These are phyloP conservation scores for Metschnikowia sp. DNA, from an alignment of 805 yeast species.

Conservation along the genomic window DNA sequence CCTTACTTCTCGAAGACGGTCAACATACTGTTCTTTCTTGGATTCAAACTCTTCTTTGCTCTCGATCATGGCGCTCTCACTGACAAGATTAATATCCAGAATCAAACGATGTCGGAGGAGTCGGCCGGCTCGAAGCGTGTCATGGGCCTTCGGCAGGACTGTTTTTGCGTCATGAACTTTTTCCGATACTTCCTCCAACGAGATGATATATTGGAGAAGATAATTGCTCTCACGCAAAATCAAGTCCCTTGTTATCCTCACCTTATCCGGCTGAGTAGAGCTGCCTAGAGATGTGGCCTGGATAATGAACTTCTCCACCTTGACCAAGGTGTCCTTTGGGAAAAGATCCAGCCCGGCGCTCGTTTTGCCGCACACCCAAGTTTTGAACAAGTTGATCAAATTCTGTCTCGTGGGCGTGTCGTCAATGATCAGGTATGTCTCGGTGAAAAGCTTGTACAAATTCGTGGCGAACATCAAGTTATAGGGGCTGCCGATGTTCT, in stretches of 20 bases:
- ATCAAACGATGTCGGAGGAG: constrained; percentile 28
- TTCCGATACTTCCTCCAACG: constrained; percentile 26
- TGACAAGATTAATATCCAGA: constrained; percentile 28
- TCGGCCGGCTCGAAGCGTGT: constrained; percentile 13
- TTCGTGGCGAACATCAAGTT: constrained; percentile 34
- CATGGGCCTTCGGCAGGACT: constrained; percentile 5
- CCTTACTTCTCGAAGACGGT: constrained; percentile 21
- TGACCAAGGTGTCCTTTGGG: constrained; percentile 25
- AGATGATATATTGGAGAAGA: constrained; percentile 34
- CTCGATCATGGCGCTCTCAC: constrained; percentile 27
- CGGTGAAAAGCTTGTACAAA: constrained; percentile 35
- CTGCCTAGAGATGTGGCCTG: constrained; percentile 31
- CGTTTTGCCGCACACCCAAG: constrained; percentile 37
- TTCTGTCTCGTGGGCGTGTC: constrained; percentile 38
- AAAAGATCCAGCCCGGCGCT: constrained; percentile 34
- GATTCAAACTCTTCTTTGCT: constrained; percentile 24
- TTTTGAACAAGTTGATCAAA: constrained; percentile 39
- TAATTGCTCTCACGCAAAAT: constrained; percentile 35
- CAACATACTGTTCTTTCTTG: constrained; percentile 23
- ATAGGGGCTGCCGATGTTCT: constrained; percentile 43
- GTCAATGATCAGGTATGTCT: constrained; percentile 37
- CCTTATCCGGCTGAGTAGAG: constrained; percentile 10
- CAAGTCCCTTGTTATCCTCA: constrained; percentile 24
- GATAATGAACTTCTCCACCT: constrained; percentile 38
- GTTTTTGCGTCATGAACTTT: constrained; percentile 11